Evolutionary conservation across 1,139 yeast genomes (phyloP).

Genomic region (Blastobotrys elegans): DNA sequence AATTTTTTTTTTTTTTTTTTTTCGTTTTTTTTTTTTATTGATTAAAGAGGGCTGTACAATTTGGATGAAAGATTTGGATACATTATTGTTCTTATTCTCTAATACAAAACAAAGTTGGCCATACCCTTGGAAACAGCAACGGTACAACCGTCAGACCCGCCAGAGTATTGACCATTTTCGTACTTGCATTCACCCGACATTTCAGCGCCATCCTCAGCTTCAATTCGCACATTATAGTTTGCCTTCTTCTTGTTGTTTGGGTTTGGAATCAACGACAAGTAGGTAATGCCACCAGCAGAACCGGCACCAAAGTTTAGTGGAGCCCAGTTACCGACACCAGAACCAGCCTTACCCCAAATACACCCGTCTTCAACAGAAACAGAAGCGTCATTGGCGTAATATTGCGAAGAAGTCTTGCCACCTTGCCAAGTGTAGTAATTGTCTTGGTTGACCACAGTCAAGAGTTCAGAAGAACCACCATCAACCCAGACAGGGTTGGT

Average conservation of each 20-base stretch:
- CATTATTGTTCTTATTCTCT: neutral
- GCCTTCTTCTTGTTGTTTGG: conserved; percentile 78
- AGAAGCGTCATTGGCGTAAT: conserved; percentile 96
- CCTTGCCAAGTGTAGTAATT: conserved; percentile 81
- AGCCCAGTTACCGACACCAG: conserved; percentile 96
- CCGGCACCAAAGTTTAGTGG: conserved; percentile 96
- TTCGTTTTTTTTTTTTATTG: no score
- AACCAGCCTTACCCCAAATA: conserved; percentile 76
- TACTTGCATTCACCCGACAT: conserved; percentile 77
- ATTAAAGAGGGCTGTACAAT: no score
- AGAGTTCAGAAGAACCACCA: conserved; percentile 60
- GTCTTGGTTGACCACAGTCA: conserved; percentile 74
- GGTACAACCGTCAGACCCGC: conserved; percentile 81
- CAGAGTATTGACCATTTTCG: conserved; percentile 71
- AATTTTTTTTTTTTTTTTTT: no score
- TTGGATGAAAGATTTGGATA: no score
- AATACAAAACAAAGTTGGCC: conserved; percentile 67
- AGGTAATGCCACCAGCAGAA: conserved; percentile 67
- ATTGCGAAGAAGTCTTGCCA: conserved; percentile 83
- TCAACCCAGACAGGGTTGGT: conserved; percentile 79
- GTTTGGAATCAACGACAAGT: conserved; percentile 90
- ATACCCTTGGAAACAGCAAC: conserved; percentile 79
- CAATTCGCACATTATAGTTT: conserved; percentile 84
- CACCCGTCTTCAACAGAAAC: conserved; percentile 85
- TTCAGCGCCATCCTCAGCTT: conserved; percentile 56